Evolutionary conservation across 768 basidiomycete species (phyloP).

Genomic region (Trametes meyenii): DNA sequence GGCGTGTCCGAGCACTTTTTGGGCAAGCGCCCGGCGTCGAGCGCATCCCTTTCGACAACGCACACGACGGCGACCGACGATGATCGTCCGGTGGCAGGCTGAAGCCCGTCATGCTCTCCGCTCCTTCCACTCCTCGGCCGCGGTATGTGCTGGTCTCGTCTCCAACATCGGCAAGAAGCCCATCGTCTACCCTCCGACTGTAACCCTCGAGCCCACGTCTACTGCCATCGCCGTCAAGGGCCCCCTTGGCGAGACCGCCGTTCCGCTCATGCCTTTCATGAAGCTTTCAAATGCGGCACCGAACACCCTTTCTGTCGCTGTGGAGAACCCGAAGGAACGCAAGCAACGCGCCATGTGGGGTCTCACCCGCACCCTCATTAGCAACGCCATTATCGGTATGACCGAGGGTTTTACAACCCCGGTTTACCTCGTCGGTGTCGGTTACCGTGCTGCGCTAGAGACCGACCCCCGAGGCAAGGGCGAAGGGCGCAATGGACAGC

Average conservation of each 20-base stretch:
- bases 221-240: slow-evolving; percentile 57
- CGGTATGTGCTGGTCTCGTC: slow-evolving; percentile 28
- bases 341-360: slow-evolving; percentile 93
- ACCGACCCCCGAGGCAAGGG: slow-evolving; percentile 65
- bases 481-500: slow-evolving; percentile 60
- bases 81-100: slow-evolving; percentile 21
- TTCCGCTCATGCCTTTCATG: slow-evolving; percentile 54
- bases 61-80: slow-evolving; percentile 7
- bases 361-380: slow-evolving; percentile 86
- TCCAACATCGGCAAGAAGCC: slow-evolving; percentile 54
- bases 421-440: slow-evolving; percentile 91
- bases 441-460: slow-evolving; percentile 89
- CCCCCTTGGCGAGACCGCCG: slow-evolving; percentile 53
- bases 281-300: slow-evolving; percentile 39
- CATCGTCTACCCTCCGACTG: slow-evolving; percentile 54
- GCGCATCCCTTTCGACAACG: neutral
- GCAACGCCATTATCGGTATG: slow-evolving; percentile 89
- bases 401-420: slow-evolving; percentile 84
- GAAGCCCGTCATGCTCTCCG: slow-evolving; percentile 32
- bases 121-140: slow-evolving; percentile 53
- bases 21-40: neutral
- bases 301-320: slow-evolving; percentile 39
- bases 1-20: slow-evolving; percentile 1
- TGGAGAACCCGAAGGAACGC: slow-evolving; percentile 67
- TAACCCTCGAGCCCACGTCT: slow-evolving; percentile 41